A percentile compares a stretch with the other conserved stretches of the same genome.
Conservation (phyloP, 2,329 filamentous ascomycete species). For the Venturiaceae sp. region DNA sequence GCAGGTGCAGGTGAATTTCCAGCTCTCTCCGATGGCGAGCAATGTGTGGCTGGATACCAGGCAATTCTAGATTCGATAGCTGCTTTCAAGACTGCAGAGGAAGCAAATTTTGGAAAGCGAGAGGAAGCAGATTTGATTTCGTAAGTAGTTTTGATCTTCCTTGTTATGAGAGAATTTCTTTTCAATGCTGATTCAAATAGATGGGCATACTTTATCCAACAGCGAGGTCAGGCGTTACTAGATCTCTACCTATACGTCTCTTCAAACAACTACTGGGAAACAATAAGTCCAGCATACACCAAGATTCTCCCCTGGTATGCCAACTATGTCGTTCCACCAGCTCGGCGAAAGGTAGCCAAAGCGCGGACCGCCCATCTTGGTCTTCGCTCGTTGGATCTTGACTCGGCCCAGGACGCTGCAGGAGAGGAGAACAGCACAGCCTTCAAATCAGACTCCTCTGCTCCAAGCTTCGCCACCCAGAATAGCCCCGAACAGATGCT, state of each 20-base stretch:
- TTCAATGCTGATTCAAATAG: not conserved
- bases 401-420: not conserved
- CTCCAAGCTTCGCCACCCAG: not conserved
- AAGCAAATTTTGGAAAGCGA: not conserved
- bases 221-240: slow-evolving; percentile 43
- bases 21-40: slow-evolving; percentile 43
- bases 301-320: slow-evolving; percentile 73
- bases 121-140: not conserved
- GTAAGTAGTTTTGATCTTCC: not conserved
- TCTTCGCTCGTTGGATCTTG: slow-evolving; percentile 6
- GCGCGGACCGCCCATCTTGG: slow-evolving; percentile 46
- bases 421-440: not conserved
- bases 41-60: slow-evolving; percentile 51
- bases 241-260: slow-evolving; percentile 87
- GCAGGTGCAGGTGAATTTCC: slow-evolving; percentile 42
- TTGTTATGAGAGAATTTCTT: not conserved
- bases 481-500: not conserved
- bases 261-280: slow-evolving; percentile 71
- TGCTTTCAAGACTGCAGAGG: not conserved
- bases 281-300: slow-evolving; percentile 74
- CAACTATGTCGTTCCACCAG: slow-evolving; percentile 75
- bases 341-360: slow-evolving; percentile 61
- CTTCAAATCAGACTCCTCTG: not conserved
- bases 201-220: slow-evolving; percentile 4
- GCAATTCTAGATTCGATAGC: slow-evolving; percentile 38